A percentile compares a stretch with the other conserved stretches of the same genome.
These are phyloP conservation scores for Pichia rugopelliculosa DNA, from an alignment of 805 yeast species.

Conservation along the genomic window DNA sequence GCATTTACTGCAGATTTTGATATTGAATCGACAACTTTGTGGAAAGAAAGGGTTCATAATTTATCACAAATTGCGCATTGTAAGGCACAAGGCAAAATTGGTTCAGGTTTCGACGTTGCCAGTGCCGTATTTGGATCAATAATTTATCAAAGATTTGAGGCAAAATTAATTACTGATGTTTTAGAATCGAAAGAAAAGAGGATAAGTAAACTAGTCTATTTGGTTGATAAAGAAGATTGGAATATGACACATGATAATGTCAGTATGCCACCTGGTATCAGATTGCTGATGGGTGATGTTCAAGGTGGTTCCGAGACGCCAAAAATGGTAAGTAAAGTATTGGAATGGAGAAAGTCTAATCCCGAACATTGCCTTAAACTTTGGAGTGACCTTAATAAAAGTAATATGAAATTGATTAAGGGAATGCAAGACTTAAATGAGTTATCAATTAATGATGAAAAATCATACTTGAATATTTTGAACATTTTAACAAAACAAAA, in stretches of 20 bases:
- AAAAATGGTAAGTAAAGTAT: conserved; percentile 69
- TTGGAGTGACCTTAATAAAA: conserved; percentile 48
- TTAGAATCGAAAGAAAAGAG: conserved; percentile 8
- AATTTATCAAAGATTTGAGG: conserved; percentile 67
- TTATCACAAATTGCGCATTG: conserved; percentile 87
- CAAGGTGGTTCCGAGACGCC: conserved; percentile 93
- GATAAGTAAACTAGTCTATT: conserved; percentile 21
- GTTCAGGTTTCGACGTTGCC: conserved; percentile 96
- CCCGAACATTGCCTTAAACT: conserved; percentile 44
- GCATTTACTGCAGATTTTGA: conserved; percentile 30
- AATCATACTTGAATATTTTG: conserved; percentile 29
- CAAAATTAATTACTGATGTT: conserved; percentile 36
- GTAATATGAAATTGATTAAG: conserved; percentile 51
- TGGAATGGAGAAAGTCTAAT: conserved; percentile 54
- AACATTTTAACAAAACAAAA: conserved; percentile 14
- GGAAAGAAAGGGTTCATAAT: conserved; percentile 53
- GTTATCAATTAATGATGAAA: conserved; percentile 26
- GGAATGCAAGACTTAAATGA: conserved; percentile 36
- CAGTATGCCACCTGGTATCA: conserved; percentile 59
- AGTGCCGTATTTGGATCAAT: conserved; percentile 91
- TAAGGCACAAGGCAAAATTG: conserved; percentile 88
- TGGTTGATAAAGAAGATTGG: conserved; percentile 52
- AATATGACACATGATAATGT: conserved; percentile 46
- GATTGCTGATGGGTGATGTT: conserved; percentile 87
- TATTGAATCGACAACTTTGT: conserved; percentile 18